Evolutionary conservation across 768 basidiomycete species (phyloP).

Genomic region (Trametes gibbosa): DNA sequence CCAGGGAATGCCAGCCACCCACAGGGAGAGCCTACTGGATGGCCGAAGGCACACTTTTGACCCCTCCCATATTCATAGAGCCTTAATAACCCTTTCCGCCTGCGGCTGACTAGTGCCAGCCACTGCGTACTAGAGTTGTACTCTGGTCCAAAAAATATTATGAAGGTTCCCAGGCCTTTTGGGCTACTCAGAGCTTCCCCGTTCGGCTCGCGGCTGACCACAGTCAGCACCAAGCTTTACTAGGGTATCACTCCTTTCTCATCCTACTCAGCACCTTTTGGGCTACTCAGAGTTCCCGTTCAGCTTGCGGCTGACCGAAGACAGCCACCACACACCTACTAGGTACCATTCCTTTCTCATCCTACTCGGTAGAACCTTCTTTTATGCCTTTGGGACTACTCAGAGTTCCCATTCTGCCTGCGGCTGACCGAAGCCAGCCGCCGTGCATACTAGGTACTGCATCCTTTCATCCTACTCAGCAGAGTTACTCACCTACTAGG

Average conservation of each 20-base stretch:
- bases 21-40: conserved; percentile 10
- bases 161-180: background rate
- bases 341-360: background rate
- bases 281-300: background rate
- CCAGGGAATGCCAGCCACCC: conserved; percentile 15
- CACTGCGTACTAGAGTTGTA: background rate
- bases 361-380: background rate
- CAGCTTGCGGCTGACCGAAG: background rate
- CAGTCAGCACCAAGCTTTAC: conserved; percentile 11
- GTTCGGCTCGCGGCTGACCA: background rate
- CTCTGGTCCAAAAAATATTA: background rate
- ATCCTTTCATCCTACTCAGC: background rate
- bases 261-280: background rate
- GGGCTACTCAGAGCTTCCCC: conserved; percentile 14
- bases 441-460: background rate
- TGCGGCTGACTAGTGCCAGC: background rate
- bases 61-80: background rate
- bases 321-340: background rate
- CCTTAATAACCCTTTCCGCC: background rate
- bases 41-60: conserved; percentile 9
- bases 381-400: background rate
- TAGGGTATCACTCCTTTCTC: background rate
- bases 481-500: conserved; percentile 4
- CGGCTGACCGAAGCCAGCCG: background rate
- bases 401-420: background rate